phyloP scores from a whole-genome alignment of 2,329 filamentous ascomycete species.

The Grosmannia clavigera region DNA sequence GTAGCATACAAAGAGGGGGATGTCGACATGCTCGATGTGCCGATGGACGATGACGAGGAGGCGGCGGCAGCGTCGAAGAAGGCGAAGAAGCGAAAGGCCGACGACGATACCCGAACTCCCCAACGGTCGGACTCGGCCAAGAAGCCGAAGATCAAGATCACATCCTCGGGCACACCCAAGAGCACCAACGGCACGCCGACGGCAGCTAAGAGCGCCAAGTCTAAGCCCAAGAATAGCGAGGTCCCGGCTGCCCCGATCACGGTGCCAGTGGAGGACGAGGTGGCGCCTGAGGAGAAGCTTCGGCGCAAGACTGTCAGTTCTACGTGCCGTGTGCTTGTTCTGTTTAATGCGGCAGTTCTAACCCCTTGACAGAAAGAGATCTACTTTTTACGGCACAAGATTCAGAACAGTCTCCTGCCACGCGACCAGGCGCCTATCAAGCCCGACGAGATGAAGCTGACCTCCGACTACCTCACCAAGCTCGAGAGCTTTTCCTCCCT shows the following conservation, averaged over 20 bases:
- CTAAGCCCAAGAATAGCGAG: constrained; percentile 33
- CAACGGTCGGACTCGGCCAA: constrained; percentile 47
- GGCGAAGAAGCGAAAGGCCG: constrained; percentile 77
- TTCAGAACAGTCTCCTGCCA: constrained; percentile 87
- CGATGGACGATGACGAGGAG: constrained; percentile 37
- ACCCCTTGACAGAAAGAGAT: constrained; percentile 50
- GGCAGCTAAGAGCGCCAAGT: constrained; percentile 25
- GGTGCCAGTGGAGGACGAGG: constrained; percentile 40
- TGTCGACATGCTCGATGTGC: constrained; percentile 43
- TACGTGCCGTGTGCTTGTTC: not conserved
- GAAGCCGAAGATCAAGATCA: constrained; percentile 56
- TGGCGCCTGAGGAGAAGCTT: constrained; percentile 45
- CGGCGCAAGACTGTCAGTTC: constrained; percentile 44
- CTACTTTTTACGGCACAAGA: constrained; percentile 84
- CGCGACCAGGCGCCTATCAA: constrained; percentile 67
- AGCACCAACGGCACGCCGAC: constrained; percentile 33
- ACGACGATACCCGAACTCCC: constrained; percentile 39
- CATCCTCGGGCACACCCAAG: constrained; percentile 38
- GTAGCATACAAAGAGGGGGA: constrained; percentile 37
- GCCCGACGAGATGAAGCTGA: constrained; percentile 67
- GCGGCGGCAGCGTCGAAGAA: constrained; percentile 35
- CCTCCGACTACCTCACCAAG: constrained; percentile 67
- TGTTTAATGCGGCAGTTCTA: not conserved
- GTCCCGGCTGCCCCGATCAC: constrained; percentile 11
- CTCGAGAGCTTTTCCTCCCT: constrained; percentile 70